Evolutionary conservation across 1,139 yeast genomes (phyloP).

Genomic region (Meyerozyma smithsonii): DNA sequence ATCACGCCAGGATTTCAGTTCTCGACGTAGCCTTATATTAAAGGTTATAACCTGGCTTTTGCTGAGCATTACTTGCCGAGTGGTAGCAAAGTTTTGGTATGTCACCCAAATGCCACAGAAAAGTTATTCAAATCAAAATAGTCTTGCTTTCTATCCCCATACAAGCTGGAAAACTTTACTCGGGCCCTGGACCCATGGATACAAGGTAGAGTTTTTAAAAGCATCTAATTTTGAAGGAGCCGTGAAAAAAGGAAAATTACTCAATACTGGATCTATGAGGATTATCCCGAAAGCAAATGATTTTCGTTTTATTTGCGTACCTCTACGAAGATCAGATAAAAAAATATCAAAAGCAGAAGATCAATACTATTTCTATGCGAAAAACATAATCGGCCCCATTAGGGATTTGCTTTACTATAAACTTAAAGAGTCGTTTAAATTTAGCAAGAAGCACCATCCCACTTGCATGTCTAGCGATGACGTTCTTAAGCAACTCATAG

Average conservation of each 20-base stretch:
- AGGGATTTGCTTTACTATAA: conserved; percentile 20
- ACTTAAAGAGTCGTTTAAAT: conserved; percentile 14
- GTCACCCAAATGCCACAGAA: conserved; percentile 52
- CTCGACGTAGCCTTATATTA: conserved; percentile 28
- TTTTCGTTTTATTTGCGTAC: conserved; percentile 58
- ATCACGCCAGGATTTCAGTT: conserved; percentile 33
- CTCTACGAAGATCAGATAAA: conserved; percentile 21
- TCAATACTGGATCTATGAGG: conserved; percentile 33
- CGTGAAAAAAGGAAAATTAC: conserved; percentile 10
- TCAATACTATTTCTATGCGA: not conserved
- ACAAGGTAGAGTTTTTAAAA: conserved; percentile 28
- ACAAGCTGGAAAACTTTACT: conserved; percentile 51
- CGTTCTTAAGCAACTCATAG: conserved; percentile 17
- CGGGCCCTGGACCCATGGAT: conserved; percentile 34
- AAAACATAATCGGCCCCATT: conserved; percentile 7
- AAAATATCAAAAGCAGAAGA: not conserved
- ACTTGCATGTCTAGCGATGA: conserved; percentile 25
- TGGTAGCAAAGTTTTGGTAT: conserved; percentile 59
- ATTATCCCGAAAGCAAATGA: conserved; percentile 54
- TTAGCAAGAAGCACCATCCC: conserved; percentile 14
- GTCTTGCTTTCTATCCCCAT: conserved; percentile 48
- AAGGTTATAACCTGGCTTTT: conserved; percentile 60
- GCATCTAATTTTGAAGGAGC: not conserved
- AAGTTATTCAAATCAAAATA: not conserved
- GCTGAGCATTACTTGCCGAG: conserved; percentile 36